Conservation (phyloP, 1,284 basidiomycete genomes). For the Sanghuangporus baumii region DNA sequence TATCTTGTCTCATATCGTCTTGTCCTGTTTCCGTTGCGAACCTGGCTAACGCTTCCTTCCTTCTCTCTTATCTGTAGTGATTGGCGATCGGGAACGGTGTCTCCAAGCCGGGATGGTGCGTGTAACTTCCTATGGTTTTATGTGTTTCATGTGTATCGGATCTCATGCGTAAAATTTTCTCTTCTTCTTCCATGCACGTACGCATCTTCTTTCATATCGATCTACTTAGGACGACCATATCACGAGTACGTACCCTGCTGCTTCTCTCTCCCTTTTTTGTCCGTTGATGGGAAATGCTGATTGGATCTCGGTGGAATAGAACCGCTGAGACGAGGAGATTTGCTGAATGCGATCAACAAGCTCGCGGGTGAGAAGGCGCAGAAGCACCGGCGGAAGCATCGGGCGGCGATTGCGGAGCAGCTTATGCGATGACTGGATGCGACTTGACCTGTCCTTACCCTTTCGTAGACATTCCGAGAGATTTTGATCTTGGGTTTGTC, state of each 20-base stretch:
- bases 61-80: conserved; percentile 52
- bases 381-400: conserved; percentile 14
- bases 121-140: conserved; percentile 1
- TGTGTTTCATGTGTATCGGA: not conserved
- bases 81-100: conserved; percentile 91
- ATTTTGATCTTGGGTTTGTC: not conserved
- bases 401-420: conserved; percentile 5
- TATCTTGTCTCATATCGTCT: no score
- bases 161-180: not conserved
- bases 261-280: not conserved
- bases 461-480: not conserved
- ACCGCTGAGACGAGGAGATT: conserved; percentile 68
- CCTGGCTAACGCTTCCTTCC: not conserved
- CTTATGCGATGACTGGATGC: conserved; percentile 5
- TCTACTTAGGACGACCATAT: conserved; percentile 54
- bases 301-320: conserved; percentile 37
- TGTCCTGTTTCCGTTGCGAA: no score
- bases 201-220: not conserved
- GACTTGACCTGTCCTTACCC: no score
- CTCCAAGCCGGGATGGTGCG: conserved; percentile 82
- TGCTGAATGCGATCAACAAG: conserved; percentile 74
- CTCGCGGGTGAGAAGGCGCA: conserved; percentile 45
- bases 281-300: not conserved
- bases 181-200: not conserved
- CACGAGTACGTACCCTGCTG: conserved; percentile 50